Conservation (phyloP, 257 asterid genomes). For the Plantago elongata region DNA sequence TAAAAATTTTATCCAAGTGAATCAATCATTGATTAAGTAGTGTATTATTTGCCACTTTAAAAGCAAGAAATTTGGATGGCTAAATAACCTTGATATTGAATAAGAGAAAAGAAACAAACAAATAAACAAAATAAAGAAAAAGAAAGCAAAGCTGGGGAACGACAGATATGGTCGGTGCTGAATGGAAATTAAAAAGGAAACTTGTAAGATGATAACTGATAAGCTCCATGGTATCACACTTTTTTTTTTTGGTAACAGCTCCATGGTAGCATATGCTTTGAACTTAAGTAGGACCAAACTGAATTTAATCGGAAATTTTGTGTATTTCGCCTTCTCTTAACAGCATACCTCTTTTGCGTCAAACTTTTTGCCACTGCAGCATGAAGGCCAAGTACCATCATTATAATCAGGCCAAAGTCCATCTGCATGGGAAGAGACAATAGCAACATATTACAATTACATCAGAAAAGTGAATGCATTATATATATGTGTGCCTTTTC, state of each 20-base stretch:
- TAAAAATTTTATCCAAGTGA: constrained; percentile 1
- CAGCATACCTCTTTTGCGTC: constrained; percentile 52
- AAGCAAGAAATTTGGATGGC: no score
- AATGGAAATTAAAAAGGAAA: no score
- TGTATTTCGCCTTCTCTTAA: neutral
- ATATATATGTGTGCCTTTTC: no score
- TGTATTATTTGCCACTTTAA: no score
- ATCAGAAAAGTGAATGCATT: neutral
- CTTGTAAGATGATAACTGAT: no score
- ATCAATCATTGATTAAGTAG: neutral
- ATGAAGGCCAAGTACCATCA: constrained; percentile 92
- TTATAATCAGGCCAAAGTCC: constrained; percentile 94
- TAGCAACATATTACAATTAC: constrained; percentile 12
- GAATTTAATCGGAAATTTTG: neutral
- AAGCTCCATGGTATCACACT: no score
- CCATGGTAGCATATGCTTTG: neutral
- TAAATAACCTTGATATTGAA: no score
- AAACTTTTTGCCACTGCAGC: constrained; percentile 67
- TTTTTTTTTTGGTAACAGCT: no score
- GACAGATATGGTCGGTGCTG: no score
- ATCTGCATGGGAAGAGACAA: constrained; percentile 45
- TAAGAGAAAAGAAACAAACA: no score
- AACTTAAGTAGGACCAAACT: neutral
- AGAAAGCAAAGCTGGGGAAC: no score
- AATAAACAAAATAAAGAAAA: no score